phyloP scores from a whole-genome alignment of 1,139 yeast species.

The Debaryomyces robertsiae region DNA sequence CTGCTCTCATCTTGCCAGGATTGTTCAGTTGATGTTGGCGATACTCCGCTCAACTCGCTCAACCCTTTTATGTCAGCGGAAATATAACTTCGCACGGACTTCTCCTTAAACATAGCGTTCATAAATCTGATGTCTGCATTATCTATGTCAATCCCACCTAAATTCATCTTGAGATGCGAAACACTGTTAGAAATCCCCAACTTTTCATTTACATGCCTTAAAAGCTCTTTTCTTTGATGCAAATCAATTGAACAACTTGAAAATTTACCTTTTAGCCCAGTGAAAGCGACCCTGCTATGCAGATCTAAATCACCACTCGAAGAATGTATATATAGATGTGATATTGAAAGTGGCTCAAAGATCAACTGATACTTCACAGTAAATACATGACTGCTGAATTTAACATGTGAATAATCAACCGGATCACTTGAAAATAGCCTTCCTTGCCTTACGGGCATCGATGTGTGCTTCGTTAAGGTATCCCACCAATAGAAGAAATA shows the following conservation, averaged over 20 bases:
- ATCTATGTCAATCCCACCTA: slow-evolving; percentile 73
- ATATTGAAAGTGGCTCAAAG: slow-evolving; percentile 70
- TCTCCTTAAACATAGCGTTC: slow-evolving; percentile 66
- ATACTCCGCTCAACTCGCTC: slow-evolving; percentile 15
- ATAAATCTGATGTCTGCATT: slow-evolving; percentile 74
- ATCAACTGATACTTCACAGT: slow-evolving; percentile 81
- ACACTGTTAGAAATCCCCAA: slow-evolving; percentile 58
- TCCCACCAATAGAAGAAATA: slow-evolving; percentile 88
- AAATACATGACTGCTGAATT: slow-evolving; percentile 76
- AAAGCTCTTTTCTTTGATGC: slow-evolving; percentile 78
- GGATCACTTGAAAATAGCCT: slow-evolving; percentile 49
- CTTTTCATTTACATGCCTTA: slow-evolving; percentile 57
- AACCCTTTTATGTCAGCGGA: slow-evolving; percentile 43
- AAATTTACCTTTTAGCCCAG: slow-evolving; percentile 79
- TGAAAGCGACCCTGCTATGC: slow-evolving; percentile 55
- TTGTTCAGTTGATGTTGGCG: neutral
- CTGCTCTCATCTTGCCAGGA: slow-evolving; percentile 4
- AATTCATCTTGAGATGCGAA: slow-evolving; percentile 66
- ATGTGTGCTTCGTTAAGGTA: slow-evolving; percentile 65
- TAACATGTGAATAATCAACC: slow-evolving; percentile 42
- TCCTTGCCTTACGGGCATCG: slow-evolving; percentile 79
- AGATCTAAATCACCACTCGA: slow-evolving; percentile 47
- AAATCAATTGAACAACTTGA: slow-evolving; percentile 70
- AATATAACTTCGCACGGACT: slow-evolving; percentile 49
- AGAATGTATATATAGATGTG: slow-evolving; percentile 69